Conservation (phyloP, 768 basidiomycete genomes). For the Collybiopsis confluens region DNA sequence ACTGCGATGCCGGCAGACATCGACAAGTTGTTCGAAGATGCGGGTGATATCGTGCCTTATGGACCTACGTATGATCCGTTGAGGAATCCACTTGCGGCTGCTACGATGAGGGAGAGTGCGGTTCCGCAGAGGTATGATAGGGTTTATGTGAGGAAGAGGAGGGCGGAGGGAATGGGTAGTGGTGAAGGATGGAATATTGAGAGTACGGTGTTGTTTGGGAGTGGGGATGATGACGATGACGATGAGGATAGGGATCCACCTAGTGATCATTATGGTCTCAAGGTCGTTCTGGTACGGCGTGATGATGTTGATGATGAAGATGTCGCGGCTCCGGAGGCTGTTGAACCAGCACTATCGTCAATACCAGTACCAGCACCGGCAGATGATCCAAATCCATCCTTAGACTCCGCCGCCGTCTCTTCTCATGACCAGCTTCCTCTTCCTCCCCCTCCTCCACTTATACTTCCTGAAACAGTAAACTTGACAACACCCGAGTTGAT, state of each 20-base stretch:
- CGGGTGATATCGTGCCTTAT: background rate
- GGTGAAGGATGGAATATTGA: background rate
- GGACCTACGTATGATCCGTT: conserved; percentile 15
- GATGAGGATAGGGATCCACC: too few relatives aligned
- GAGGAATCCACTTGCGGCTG: conserved; percentile 13
- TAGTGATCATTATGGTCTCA: conserved; percentile 6
- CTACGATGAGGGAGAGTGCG: conserved; percentile 10
- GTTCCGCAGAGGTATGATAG: conserved; percentile 18
- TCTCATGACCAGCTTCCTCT: too few relatives aligned
- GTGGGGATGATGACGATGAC: background rate
- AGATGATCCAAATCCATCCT: too few relatives aligned
- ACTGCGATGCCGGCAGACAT: too few relatives aligned
- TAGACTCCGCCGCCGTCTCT: too few relatives aligned
- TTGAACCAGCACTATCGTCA: background rate
- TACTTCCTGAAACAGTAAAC: background rate
- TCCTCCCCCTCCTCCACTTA: too few relatives aligned
- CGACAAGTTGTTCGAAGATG: conserved; percentile 8
- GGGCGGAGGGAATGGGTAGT: too few relatives aligned
- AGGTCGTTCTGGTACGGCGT: background rate
- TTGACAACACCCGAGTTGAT: background rate
- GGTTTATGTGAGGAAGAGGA: conserved; percentile 11
- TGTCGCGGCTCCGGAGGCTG: background rate
- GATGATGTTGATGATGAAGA: background rate
- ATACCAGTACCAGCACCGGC: too few relatives aligned
- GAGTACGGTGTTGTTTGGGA: background rate